Percentiles rank a stretch among this genome's conserved stretches.
These are phyloP conservation scores for Hansenula sp. DNA, from an alignment of 1,139 yeast species.

Conservation along the genomic window DNA sequence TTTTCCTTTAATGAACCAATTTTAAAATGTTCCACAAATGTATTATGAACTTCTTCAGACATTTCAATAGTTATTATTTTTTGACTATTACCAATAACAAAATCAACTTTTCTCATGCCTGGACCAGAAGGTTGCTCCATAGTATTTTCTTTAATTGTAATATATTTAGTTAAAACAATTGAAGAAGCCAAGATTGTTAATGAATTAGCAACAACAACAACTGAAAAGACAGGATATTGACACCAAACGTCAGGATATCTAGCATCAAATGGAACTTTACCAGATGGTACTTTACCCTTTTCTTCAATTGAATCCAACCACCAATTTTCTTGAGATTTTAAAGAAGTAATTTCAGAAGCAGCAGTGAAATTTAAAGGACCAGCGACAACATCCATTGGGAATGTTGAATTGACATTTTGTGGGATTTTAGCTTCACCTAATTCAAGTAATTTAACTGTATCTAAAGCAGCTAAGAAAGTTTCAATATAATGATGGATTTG, in stretches of 20 bases:
- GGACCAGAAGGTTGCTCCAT: slow-evolving; percentile 1
- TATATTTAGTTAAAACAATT: slow-evolving; percentile 14
- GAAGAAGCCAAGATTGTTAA: slow-evolving; percentile 20
- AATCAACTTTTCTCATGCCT: slow-evolving; percentile 11
- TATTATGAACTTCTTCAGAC: slow-evolving; percentile 3
- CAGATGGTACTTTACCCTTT: slow-evolving; percentile 17
- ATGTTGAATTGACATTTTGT: slow-evolving; percentile 11
- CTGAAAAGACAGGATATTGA: slow-evolving; percentile 33
- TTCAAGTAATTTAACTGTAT: slow-evolving; percentile 15
- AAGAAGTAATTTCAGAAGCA: slow-evolving; percentile 16
- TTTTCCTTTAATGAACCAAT: slow-evolving; percentile 12
- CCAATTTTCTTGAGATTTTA: slow-evolving; percentile 24
- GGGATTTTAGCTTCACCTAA: slow-evolving; percentile 20
- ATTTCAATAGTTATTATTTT: slow-evolving; percentile 10
- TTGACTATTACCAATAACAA: slow-evolving; percentile 8
- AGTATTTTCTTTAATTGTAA: slow-evolving; percentile 9
- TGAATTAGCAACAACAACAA: slow-evolving; percentile 24
- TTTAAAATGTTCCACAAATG: slow-evolving; percentile 11
- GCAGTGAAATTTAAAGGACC: slow-evolving; percentile 24
- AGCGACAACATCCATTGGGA: slow-evolving; percentile 21
- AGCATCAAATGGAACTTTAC: slow-evolving; percentile 17
- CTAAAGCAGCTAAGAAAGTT: slow-evolving; percentile 18
- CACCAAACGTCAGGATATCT: slow-evolving; percentile 36
- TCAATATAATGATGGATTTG: slow-evolving; percentile 15
- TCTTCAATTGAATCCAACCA: slow-evolving; percentile 24